These are phyloP conservation scores for Colletotrichum orbiculare DNA, from an alignment of 2,329 filamentous ascomycete genomes.

Conservation along the genomic window DNA sequence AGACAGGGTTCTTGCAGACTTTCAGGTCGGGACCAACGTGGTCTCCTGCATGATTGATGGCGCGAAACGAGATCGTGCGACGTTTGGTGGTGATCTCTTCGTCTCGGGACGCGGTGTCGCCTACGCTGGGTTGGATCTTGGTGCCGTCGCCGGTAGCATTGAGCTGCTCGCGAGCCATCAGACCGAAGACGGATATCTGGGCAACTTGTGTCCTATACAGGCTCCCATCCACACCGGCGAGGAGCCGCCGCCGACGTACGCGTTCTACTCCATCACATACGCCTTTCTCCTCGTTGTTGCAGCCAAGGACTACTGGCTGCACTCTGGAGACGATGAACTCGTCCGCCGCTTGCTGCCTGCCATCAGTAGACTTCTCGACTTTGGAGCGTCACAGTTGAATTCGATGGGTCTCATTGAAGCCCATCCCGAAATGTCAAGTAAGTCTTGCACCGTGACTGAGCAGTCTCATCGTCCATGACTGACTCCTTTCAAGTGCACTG, in stretches of 20 bases:
- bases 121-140: constrained; percentile 17
- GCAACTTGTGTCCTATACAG: constrained; percentile 29
- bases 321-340: constrained; percentile 14
- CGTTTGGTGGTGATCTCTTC: constrained; percentile 29
- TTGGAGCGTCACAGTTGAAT: constrained; percentile 6
- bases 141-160: constrained; percentile 25
- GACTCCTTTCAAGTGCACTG: constrained; percentile 21
- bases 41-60: constrained; percentile 31
- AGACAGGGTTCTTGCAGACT: constrained; percentile 16
- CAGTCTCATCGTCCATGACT: not conserved
- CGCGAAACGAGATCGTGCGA: constrained; percentile 29
- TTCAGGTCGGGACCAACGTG: constrained; percentile 27
- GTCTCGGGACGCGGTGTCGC: constrained; percentile 29
- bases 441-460: not conserved
- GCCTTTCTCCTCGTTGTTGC: constrained; percentile 25
- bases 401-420: constrained; percentile 20
- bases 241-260: constrained; percentile 25
- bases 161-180: constrained; percentile 29
- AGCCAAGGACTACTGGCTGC: constrained; percentile 30
- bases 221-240: constrained; percentile 11
- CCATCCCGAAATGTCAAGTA: constrained; percentile 27
- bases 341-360: not conserved
- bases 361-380: constrained; percentile 17
- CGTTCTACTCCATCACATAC: constrained; percentile 32
- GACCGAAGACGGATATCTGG: constrained; percentile 25